phyloP scores from a whole-genome alignment of 192 early-diverging fungal species.

The Coemansia nantahalensis region DNA sequence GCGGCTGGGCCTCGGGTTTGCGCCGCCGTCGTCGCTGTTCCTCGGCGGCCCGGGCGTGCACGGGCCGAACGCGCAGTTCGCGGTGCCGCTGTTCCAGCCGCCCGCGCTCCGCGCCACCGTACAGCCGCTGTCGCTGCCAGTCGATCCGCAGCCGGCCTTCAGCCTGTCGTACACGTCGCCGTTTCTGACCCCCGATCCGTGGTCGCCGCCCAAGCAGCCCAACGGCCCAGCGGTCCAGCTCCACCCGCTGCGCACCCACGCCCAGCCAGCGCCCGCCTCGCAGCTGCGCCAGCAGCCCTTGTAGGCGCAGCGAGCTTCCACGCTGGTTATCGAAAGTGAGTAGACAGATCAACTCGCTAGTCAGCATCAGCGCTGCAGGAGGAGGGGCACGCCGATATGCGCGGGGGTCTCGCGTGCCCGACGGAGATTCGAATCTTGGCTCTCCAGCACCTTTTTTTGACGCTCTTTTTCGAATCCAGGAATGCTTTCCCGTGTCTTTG shows the following conservation, averaged over 20 bases:
- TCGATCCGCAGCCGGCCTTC: not conserved
- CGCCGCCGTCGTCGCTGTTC: slow-evolving; percentile 23
- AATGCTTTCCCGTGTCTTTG: slow-evolving; percentile 43
- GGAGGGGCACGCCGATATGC: too few species aligned
- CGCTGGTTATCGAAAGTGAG: too few species aligned
- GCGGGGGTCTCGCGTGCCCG: too few species aligned
- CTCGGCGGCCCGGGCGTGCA: slow-evolving; percentile 10
- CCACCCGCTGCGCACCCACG: slow-evolving; percentile 8
- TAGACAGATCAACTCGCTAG: too few species aligned
- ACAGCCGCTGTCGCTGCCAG: slow-evolving; percentile 3
- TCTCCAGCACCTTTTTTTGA: too few species aligned
- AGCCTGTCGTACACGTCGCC: slow-evolving; percentile 6
- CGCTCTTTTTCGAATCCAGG: too few species aligned
- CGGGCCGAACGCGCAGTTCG: slow-evolving; percentile 9
- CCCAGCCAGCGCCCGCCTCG: slow-evolving; percentile 14
- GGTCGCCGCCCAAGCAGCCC: slow-evolving; percentile 21
- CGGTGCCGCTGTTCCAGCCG: slow-evolving; percentile 22
- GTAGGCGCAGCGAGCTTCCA: too few species aligned
- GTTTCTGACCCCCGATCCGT: slow-evolving; percentile 2
- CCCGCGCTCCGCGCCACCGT: slow-evolving; percentile 8
- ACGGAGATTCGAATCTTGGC: too few species aligned
- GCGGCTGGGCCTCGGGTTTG: slow-evolving; percentile 12
- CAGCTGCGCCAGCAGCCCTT: slow-evolving; percentile 2
- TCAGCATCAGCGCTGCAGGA: too few species aligned
- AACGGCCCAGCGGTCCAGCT: slow-evolving; percentile 3